Evolutionary conservation across 208 protist genomes (phyloP).

Genomic region (Crithidia expoeki): DNA sequence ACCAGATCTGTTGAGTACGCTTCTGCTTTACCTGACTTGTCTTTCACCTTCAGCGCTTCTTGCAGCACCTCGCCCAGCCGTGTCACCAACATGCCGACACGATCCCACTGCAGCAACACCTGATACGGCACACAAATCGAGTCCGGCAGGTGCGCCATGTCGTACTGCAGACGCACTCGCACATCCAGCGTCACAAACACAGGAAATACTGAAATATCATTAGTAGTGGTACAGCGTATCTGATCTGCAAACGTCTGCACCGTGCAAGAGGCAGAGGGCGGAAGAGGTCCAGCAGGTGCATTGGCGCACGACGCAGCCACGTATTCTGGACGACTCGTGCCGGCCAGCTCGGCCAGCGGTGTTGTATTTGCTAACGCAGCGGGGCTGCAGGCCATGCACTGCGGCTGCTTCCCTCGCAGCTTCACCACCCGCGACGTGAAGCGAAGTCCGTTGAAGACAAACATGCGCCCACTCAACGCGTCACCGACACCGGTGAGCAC

Average conservation of each 20-base stretch:
- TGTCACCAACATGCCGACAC: constrained; percentile 4
- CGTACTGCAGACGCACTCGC: constrained; percentile 69
- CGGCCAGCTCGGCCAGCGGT: constrained; percentile 26
- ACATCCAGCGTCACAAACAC: constrained; percentile 60
- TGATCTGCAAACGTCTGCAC: neutral
- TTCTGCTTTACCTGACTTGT: neutral
- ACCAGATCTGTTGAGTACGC: neutral
- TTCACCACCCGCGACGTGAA: constrained; percentile 69
- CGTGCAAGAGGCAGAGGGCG: constrained; percentile 6
- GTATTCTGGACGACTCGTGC: constrained; percentile 61
- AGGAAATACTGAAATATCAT: neutral
- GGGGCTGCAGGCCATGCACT: constrained; percentile 76
- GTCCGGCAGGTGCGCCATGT: constrained; percentile 79
- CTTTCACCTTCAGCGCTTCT: neutral
- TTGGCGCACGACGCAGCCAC: constrained; percentile 10
- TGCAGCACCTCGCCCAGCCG: constrained; percentile 18
- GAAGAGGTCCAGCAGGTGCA: neutral
- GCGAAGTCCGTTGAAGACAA: constrained; percentile 88
- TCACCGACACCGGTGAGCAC: constrained; percentile 75
- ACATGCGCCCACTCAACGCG: constrained; percentile 69
- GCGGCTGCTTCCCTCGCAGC: constrained; percentile 51
- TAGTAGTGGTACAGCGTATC: neutral
- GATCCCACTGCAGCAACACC: constrained; percentile 53
- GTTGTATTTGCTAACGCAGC: constrained; percentile 7
- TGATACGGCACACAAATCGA: constrained; percentile 61